Base-by-base conservation (phyloP, 2,329 filamentous ascomycete genomes). In the Penicillium hordei region DNA sequence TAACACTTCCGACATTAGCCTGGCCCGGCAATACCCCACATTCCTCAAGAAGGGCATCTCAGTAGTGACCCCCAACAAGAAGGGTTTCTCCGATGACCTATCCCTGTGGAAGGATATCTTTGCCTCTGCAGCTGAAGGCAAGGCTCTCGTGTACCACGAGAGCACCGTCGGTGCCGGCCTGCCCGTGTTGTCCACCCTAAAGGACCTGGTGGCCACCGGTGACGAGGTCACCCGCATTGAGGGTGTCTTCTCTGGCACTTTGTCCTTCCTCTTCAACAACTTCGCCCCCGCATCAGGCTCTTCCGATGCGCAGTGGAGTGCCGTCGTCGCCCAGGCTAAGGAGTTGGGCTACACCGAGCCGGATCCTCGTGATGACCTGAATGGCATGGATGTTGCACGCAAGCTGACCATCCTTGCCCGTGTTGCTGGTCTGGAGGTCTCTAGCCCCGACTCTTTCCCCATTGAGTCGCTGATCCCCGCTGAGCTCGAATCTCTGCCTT, bases 261-360 rank as follows among this genome's bases (percentile, higher is more conserved):
- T 99, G 86, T 95, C 90, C 39, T 99, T 97, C 82, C 83, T 99
- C 40, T 97, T 99, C 86, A 97, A 97, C 82, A 93, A 87, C 23
- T 99, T 97, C 75, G 91, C 93, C 48, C 94, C 94, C 0, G 87
- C 88, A 3, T 84, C 86, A 49, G 90, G 89, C 13, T 51, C 60
- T 12, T 63, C 68, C 9, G 50, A 63, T 38, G 91, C 90, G 52
- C 87, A 88, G 70, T 99, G 95, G 89, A 94, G 91, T 43, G 89
- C 89, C 48, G 93, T 96, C 72, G 94, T 99, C 34, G 87, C 86
- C 71, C 92, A 93, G 76, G 94, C 94, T 55, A 96, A 97, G 81
- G 86, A 92, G 59, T 82, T 96, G 48, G 94, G 94, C 23, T 99
- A 95, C 79, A 95, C 91, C 0, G 91, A 95, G 78, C 91, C 91